Base-by-base conservation (phyloP, 345 rosid genomes). In the Brassica rapa region DNA sequence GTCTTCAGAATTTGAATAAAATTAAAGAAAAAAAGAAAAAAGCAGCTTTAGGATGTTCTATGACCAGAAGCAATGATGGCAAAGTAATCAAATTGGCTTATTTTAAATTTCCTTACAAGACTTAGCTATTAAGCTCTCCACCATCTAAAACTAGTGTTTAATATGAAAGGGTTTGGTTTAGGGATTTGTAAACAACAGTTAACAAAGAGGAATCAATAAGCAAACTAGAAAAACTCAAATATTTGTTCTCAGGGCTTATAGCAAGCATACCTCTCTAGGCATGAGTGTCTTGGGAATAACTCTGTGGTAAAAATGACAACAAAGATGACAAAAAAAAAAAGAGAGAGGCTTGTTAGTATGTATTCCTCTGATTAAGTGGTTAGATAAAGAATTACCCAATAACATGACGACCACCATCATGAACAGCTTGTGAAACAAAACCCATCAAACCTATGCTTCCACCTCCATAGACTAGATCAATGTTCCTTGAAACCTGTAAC, bases 381-480 rank as follows among this genome's bases (percentile, higher is more conserved):
- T 15, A 23, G 56, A 66, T n/a, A 49, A 21, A 65, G 35, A 57
- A 4, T 85, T 15, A 96, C 99, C 98, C 99, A 80, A 96, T 91
- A 73, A 96, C 99, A 90, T 93, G 99, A 72, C 99, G 91, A 85
- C 99, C 99, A 39, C 99, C 99, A 84, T 93, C 91, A 84, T 96
- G 98, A 86, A 96, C 99, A 78, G 98, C 97, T 85, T 95, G 98
- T 39, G 99, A 95, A 75, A 95, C 87, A 84, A 93, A 81, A 74
- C 99, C 99, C 99, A 96, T 96, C 82, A 96, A 84, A 62, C 99
- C 99, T 84, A 96, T 93, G 86, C 99, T 96, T 32, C 99, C 98
- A 41, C 99, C 99, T 86, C 99, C 99, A 75, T 96, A 93, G 74
- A 96, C 99, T 73, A 96, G 82, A 85, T 96, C 98, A 85, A 91